Percentiles rank a stretch among this genome's conserved stretches.
These are phyloP conservation scores for Oryza coarctata DNA, from an alignment of 176 grass and related monocot species.

Conservation along the genomic window DNA sequence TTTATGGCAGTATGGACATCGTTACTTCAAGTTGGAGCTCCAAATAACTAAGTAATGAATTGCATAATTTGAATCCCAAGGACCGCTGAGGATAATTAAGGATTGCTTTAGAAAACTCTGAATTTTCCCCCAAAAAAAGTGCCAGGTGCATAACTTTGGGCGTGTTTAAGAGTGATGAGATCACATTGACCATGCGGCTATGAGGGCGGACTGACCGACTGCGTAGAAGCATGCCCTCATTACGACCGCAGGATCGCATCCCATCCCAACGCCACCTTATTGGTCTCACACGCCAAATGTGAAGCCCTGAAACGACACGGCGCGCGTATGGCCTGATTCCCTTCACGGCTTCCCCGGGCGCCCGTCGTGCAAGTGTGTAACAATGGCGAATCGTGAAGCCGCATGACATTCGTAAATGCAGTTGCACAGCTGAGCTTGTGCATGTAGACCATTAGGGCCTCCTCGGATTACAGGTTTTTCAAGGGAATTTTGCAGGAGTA, in stretches of 20 bases:
- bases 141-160: background rate
- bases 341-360: background rate
- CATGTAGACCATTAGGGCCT: too few species aligned
- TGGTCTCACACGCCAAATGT: slow-evolving; percentile 29
- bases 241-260: background rate
- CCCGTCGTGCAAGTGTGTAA: background rate
- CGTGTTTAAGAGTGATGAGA: background rate
- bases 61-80: background rate
- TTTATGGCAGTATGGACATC: background rate
- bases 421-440: background rate
- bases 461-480: too few species aligned
- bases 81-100: background rate
- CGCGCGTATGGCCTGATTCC: background rate
- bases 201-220: background rate
- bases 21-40: background rate
- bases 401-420: background rate
- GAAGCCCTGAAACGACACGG: background rate
- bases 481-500: too few species aligned
- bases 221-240: background rate
- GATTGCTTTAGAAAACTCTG: background rate
- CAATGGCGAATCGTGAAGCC: background rate
- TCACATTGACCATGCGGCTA: background rate
- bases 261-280: background rate
- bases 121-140: background rate
- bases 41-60: background rate